A percentile compares a stretch with the other conserved stretches of the same genome.
Conservation (phyloP, 768 basidiomycete species). For the Lactarius quietus region DNA sequence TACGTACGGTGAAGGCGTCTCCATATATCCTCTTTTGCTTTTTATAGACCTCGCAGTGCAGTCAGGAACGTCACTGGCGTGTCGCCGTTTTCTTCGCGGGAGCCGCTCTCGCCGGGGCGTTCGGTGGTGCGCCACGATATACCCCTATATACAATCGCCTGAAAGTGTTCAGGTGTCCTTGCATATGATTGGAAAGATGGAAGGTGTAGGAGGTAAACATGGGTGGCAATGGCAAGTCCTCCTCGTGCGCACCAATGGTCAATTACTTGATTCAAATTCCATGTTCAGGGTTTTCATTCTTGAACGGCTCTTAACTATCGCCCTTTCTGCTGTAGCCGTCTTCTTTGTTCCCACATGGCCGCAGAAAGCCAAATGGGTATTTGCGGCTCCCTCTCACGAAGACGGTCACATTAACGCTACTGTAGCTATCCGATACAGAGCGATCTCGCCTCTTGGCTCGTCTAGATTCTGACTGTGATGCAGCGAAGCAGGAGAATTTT, state of each 20-base stretch:
- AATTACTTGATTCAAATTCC: background rate
- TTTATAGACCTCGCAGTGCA: slow-evolving; percentile 27
- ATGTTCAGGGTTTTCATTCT: slow-evolving; percentile 53
- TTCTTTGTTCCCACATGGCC: slow-evolving; percentile 59
- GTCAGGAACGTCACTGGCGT: slow-evolving; percentile 56
- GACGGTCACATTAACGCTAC: background rate
- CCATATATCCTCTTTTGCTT: background rate
- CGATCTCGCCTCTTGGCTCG: slow-evolving; percentile 47
- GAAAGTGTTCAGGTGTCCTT: slow-evolving; percentile 43
- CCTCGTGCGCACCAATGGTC: background rate
- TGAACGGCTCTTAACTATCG: slow-evolving; percentile 51
- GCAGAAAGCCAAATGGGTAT: slow-evolving; percentile 52
- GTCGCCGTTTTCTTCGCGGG: slow-evolving; percentile 63
- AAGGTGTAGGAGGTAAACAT: slow-evolving; percentile 53
- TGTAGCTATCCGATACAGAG: slow-evolving; percentile 51
- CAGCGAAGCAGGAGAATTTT: slow-evolving; percentile 50
- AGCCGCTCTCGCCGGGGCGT: slow-evolving; percentile 59
- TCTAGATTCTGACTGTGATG: slow-evolving; percentile 52
- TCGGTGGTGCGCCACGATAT: slow-evolving; percentile 44
- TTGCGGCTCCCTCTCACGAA: slow-evolving; percentile 23
- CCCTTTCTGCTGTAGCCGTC: slow-evolving; percentile 46
- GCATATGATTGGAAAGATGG: slow-evolving; percentile 62
- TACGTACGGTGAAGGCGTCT: slow-evolving; percentile 41
- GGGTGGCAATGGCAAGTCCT: slow-evolving; percentile 55
- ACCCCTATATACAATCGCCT: too few species aligned